Percentiles rank a stretch among this genome's conserved stretches.
Conservation (phyloP, 768 basidiomycete species). For the Hericium coralloides region DNA sequence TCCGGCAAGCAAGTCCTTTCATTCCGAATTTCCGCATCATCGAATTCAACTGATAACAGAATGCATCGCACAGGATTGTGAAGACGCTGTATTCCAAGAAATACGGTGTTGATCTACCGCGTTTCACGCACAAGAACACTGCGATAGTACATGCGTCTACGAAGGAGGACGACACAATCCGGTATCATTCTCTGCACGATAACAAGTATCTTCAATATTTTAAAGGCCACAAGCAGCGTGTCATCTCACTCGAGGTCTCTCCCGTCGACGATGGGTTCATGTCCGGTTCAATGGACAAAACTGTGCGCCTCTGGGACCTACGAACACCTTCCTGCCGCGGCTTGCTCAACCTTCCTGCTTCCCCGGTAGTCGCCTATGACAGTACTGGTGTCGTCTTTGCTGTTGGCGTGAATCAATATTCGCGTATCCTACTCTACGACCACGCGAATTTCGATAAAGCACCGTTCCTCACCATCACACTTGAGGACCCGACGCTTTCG, state of each 20-base stretch:
- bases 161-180: conserved; percentile 89
- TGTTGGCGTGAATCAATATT: conserved; percentile 75
- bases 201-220: conserved; percentile 96
- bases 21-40: conserved; percentile 6
- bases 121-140: conserved; percentile 88
- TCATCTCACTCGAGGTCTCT: conserved; percentile 84
- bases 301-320: conserved; percentile 94
- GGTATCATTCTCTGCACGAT: conserved; percentile 93
- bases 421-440: conserved; percentile 80
- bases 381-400: conserved; percentile 77
- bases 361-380: conserved; percentile 81
- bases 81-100: conserved; percentile 89
- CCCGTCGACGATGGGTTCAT: conserved; percentile 94
- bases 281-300: conserved; percentile 89
- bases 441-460: conserved; percentile 82
- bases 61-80: conserved; percentile 40
- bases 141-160: conserved; percentile 87
- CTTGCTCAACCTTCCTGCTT: conserved; percentile 60
- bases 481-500: conserved; percentile 73
- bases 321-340: conserved; percentile 73
- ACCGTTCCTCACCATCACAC: conserved; percentile 76
- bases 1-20: conserved; percentile 79
- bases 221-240: conserved; percentile 85
- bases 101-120: conserved; percentile 90
- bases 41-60: conserved; percentile 20